phyloP scores from a whole-genome alignment of 2,329 filamentous ascomycete genomes.

The Xylaria sp. region DNA sequence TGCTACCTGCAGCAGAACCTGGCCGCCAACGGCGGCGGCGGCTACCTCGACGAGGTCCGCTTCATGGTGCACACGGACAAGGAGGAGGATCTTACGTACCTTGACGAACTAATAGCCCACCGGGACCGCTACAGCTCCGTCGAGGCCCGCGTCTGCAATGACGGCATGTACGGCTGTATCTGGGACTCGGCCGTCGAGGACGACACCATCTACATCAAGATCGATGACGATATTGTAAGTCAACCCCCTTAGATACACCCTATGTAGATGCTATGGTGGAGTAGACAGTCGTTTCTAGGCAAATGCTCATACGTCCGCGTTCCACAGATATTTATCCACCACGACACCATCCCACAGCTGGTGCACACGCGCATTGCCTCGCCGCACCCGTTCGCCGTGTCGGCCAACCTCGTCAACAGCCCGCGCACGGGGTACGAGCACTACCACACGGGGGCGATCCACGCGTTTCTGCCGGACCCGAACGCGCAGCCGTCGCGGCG shows the following conservation, averaged over 20 bases:
- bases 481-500: constrained; percentile 29
- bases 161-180: constrained; percentile 40
- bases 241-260: background rate
- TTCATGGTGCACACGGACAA: constrained; percentile 48
- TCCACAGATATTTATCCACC: constrained; percentile 36
- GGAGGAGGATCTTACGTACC: constrained; percentile 42
- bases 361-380: constrained; percentile 54
- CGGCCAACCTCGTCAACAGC: constrained; percentile 60
- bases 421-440: constrained; percentile 57
- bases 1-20: constrained; percentile 50
- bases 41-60: constrained; percentile 48
- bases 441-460: constrained; percentile 53
- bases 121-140: constrained; percentile 43
- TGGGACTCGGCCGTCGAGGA: constrained; percentile 38
- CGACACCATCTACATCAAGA: constrained; percentile 46
- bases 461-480: constrained; percentile 56
- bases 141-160: constrained; percentile 39
- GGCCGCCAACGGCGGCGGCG: constrained; percentile 47
- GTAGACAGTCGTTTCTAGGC: background rate
- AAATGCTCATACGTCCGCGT: constrained; percentile 5
- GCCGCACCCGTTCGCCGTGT: constrained; percentile 53
- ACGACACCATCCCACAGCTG: constrained; percentile 52
- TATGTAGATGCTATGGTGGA: background rate
- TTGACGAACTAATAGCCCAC: constrained; percentile 42
- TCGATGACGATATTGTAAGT: constrained; percentile 50